Percentiles rank a stretch among this genome's conserved stretches.
Conservation (phyloP, 2,329 filamentous ascomycete genomes). For the Xylariaceae sp. region DNA sequence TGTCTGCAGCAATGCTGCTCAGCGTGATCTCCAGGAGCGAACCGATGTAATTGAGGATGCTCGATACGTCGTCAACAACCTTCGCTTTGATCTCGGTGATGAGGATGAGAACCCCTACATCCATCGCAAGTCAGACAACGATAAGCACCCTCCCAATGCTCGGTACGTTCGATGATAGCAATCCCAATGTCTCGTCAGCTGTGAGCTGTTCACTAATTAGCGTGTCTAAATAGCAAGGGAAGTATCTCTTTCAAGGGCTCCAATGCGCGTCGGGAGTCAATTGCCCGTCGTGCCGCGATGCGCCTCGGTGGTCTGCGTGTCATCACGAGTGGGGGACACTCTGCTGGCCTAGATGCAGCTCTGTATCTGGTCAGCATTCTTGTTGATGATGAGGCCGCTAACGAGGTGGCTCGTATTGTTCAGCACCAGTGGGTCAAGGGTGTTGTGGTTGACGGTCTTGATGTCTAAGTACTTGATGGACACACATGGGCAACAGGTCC, state of each 20-base stretch:
- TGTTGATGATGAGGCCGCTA: slow-evolving; percentile 70
- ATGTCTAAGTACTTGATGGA: slow-evolving; percentile 54
- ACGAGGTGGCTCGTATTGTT: slow-evolving; percentile 68
- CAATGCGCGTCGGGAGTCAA: slow-evolving; percentile 71
- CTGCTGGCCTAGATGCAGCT: slow-evolving; percentile 75
- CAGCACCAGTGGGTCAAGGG: slow-evolving; percentile 86
- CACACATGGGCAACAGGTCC: slow-evolving; percentile 3
- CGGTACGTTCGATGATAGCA: slow-evolving; percentile 41
- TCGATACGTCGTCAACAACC: slow-evolving; percentile 86
- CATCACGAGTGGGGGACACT: slow-evolving; percentile 73
- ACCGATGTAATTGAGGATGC: slow-evolving; percentile 77
- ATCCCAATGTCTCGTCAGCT: background rate
- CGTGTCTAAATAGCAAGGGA: slow-evolving; percentile 58
- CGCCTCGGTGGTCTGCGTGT: slow-evolving; percentile 65
- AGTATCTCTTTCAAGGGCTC: slow-evolving; percentile 76
- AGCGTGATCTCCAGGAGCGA: slow-evolving; percentile 65
- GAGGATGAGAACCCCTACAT: slow-evolving; percentile 82
- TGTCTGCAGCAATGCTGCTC: slow-evolving; percentile 68
- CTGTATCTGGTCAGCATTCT: slow-evolving; percentile 81
- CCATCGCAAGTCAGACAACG: slow-evolving; percentile 64
- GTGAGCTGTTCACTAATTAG: slow-evolving; percentile 20
- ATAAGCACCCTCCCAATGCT: slow-evolving; percentile 55
- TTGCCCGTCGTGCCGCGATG: slow-evolving; percentile 71
- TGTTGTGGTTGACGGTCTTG: slow-evolving; percentile 75
- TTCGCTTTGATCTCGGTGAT: slow-evolving; percentile 77